A percentile compares a stretch with the other conserved stretches of the same genome.
Evolutionary conservation across 768 basidiomycete species (phyloP).

Genomic region (Lactarius akahatsu): DNA sequence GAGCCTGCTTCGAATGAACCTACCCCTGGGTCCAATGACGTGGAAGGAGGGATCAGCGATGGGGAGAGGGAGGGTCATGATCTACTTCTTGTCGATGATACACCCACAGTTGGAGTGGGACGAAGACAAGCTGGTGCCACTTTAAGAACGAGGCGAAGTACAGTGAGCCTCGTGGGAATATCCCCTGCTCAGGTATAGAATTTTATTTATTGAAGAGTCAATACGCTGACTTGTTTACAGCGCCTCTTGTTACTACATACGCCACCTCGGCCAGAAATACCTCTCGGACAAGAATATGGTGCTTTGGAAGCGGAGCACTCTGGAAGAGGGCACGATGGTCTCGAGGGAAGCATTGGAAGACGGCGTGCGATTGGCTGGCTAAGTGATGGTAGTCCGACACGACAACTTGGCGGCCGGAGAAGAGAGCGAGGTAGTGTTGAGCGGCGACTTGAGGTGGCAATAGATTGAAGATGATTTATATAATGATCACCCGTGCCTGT

Average conservation of each 20-base stretch:
- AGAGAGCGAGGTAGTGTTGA: constrained; percentile 23
- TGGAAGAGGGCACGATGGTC: constrained; percentile 1
- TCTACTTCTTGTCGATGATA: constrained; percentile 29
- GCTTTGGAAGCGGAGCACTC: constrained; percentile 14
- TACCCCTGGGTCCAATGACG: constrained; percentile 29
- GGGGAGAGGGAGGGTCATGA: constrained; percentile 33
- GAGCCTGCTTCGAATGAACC: constrained; percentile 39
- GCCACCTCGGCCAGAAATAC: constrained; percentile 51
- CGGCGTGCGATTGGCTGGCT: constrained; percentile 17
- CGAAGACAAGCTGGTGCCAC: constrained; percentile 37
- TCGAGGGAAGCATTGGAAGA: constrained; percentile 19
- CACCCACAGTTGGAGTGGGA: constrained; percentile 28
- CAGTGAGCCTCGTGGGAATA: constrained; percentile 62
- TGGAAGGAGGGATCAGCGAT: constrained; percentile 34
- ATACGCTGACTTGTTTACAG: constrained; percentile 35
- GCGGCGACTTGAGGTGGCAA: background rate
- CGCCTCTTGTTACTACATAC: constrained; percentile 67
- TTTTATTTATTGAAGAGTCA: constrained; percentile 3
- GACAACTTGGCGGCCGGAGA: constrained; percentile 4
- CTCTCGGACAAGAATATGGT: constrained; percentile 16
- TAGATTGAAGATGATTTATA: background rate
- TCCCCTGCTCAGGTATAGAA: constrained; percentile 68
- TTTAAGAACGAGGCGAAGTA: constrained; percentile 53
- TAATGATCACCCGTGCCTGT: background rate
- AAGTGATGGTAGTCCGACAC: constrained; percentile 14